Conservation (phyloP, 345 rosid genomes). For the Murraya paniculata region DNA sequence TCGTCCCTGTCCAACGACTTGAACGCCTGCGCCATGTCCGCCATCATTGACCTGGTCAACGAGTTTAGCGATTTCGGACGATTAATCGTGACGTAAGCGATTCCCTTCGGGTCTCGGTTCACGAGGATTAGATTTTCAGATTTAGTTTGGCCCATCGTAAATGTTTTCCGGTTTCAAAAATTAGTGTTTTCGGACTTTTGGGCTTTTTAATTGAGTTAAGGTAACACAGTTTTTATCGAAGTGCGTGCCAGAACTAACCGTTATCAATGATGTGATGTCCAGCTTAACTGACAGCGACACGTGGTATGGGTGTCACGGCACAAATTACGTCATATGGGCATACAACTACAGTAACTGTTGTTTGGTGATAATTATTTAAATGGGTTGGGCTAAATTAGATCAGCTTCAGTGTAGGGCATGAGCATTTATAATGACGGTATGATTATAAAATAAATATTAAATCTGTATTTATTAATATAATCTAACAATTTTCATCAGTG, state of each 20-base stretch:
- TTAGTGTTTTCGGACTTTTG: too few species aligned
- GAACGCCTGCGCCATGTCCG: conserved; percentile 60
- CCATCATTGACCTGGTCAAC: conserved; percentile 70
- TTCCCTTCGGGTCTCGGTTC: conserved; percentile 52
- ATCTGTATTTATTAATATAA: too few species aligned
- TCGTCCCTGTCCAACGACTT: conserved; percentile 53
- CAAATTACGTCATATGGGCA: too few species aligned
- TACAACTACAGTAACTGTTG: too few species aligned
- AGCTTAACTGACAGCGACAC: not conserved
- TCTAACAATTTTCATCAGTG: too few species aligned
- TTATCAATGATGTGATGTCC: not conserved
- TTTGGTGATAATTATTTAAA: too few species aligned
- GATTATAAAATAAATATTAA: too few species aligned
- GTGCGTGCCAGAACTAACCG: not conserved
- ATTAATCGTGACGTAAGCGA: conserved; percentile 72
- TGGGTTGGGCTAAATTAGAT: too few species aligned
- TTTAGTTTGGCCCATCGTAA: conserved; percentile 31
- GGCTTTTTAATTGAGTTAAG: too few species aligned
- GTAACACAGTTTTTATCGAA: not conserved
- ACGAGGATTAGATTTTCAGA: conserved; percentile 54
- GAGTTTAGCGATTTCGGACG: conserved; percentile 93
- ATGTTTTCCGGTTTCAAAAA: not conserved
- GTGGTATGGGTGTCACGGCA: too few species aligned
- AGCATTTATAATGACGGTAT: too few species aligned
- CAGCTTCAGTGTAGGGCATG: too few species aligned